Base-by-base conservation (phyloP, 495 filamentous ascomycete genomes). In the Annulohypoxylon stygium region DNA sequence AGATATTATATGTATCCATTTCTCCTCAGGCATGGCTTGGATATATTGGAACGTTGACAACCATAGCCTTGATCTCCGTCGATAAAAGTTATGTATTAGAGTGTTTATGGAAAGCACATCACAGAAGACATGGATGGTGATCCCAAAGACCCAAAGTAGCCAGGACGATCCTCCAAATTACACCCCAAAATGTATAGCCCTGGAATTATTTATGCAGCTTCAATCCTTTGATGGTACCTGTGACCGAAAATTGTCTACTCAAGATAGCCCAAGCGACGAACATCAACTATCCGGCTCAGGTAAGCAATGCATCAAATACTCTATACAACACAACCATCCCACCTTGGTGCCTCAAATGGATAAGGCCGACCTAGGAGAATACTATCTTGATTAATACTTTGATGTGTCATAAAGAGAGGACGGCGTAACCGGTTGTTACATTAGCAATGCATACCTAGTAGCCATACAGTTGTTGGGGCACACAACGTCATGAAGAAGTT, bases 91-190 rank as follows among this genome's bases (percentile, higher is more conserved):
- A 33, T 20, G 4, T 54, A 14, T 14, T 53, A 9, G 37, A 55
- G 58, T 62, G 12, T 41, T 12, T 12, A 57, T 9, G 48, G 61
- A 57, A 36, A 57, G 36, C 55, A 47, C 20, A 37, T 58, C 30
- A 41, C 47, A 57, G 39, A 25, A 23, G 36, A 57, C 66, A 69
- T 69, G 66, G 66, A 57, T 69, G 34, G 10, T 12, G 37, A 69
- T 69, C 66, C 58, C 48, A 37, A 10, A 18, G 9, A 30, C 20
- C 66, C 37, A 47, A n/a, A 48, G 7, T 26, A 18, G 33, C 37
- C 34, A 36, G 16, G 30, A 4, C 6, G 33, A 33, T n/a, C 23
- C 50, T 33, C 18, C 25, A 26, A 53, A 10, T 12, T 12, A 25
- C 5, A 3, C 12, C 50, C 23, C 9, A 37, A 39, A 37, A 57